Percentiles rank a stretch among this genome's conserved stretches.
Evolutionary conservation across 2,329 filamentous ascomycete species (phyloP).

Genomic region (Fusarium napiforme): DNA sequence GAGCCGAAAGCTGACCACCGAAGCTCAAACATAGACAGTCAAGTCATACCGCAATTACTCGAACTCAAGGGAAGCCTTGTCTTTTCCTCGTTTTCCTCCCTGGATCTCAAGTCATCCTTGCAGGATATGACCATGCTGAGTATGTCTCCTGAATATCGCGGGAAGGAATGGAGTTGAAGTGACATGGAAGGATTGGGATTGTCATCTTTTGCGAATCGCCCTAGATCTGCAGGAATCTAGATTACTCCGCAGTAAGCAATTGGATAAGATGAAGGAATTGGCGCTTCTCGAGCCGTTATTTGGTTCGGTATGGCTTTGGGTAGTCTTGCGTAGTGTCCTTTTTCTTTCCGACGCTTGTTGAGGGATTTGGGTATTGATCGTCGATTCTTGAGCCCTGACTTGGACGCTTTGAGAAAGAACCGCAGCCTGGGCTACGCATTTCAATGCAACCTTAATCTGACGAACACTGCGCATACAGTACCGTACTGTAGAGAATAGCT

Average conservation of each 20-base stretch:
- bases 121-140: neutral
- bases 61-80: neutral
- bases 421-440: neutral
- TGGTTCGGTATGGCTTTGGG: neutral
- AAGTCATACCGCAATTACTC: neutral
- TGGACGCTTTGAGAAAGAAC: neutral
- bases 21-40: constrained; percentile 1
- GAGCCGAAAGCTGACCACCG: constrained; percentile 5
- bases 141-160: constrained; percentile 25
- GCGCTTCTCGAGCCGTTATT: neutral
- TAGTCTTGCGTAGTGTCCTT: neutral
- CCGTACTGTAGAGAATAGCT: neutral
- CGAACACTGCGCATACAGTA: too few species aligned
- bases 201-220: neutral
- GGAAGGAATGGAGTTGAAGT: neutral
- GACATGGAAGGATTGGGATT: constrained; percentile 7
- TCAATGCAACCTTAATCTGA: neutral
- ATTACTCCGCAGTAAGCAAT: neutral
- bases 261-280: neutral
- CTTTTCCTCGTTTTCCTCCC: neutral
- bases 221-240: constrained; percentile 6
- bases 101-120: constrained; percentile 4
- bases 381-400: neutral
- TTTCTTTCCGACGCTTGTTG: constrained; percentile 2
- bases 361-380: neutral